A percentile compares a stretch with the other conserved stretches of the same genome.
These are phyloP conservation scores for Geranium rotundifolium DNA, from an alignment of 345 rosid genomes.

Conservation along the genomic window DNA sequence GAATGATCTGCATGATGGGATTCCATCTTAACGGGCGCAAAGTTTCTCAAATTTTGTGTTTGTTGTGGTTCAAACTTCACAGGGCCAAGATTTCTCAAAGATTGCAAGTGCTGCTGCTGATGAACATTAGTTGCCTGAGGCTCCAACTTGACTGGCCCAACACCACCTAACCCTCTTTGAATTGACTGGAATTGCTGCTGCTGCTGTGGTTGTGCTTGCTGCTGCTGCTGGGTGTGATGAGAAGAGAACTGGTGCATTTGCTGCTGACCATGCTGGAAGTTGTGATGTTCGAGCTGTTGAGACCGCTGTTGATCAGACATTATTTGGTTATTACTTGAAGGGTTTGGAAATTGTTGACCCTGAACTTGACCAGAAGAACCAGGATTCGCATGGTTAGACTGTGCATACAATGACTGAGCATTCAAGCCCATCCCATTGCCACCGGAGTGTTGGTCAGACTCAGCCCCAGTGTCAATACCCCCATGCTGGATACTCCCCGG, in stretches of 20 bases:
- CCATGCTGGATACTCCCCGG: constrained; percentile 43
- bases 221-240: constrained; percentile 25
- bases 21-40: constrained; percentile 67
- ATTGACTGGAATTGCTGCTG: constrained; percentile 59
- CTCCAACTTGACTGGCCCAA: constrained; percentile 76
- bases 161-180: constrained; percentile 61
- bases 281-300: constrained; percentile 54
- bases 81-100: constrained; percentile 45
- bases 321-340: constrained; percentile 42
- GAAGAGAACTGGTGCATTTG: constrained; percentile 52
- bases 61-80: constrained; percentile 79
- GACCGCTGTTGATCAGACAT: constrained; percentile 61
- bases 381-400: constrained; percentile 50
- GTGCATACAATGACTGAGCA: constrained; percentile 39
- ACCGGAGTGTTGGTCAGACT: constrained; percentile 56
- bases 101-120: constrained; percentile 41
- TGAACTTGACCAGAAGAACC: constrained; percentile 63
- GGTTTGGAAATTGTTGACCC: constrained; percentile 61
- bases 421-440: constrained; percentile 58
- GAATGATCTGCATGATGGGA: constrained; percentile 71
- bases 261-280: constrained; percentile 73
- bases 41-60: constrained; percentile 44
- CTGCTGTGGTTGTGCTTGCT: neutral
- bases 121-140: constrained; percentile 54
- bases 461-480: constrained; percentile 61